Conservation (phyloP, 371 early-diverging fungal genomes). For the Mortierella sp. region DNA sequence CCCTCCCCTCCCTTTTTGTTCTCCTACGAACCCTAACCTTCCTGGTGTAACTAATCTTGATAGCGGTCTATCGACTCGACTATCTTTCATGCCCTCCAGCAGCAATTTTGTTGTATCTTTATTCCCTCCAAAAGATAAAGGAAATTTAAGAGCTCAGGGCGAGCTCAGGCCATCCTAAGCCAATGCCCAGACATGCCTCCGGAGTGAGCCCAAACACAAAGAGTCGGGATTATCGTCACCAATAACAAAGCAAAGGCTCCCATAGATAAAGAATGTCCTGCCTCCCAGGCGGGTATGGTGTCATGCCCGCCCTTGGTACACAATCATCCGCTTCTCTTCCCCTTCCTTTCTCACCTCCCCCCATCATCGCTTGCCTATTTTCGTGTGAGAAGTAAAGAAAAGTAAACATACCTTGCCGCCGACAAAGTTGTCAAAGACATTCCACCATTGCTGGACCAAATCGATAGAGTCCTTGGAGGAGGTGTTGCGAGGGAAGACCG, state of each 20-base stretch:
- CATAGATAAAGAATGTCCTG: slow-evolving; percentile 9
- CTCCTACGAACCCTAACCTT: not conserved
- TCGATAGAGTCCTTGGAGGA: slow-evolving; percentile 64
- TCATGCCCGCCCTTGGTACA: not conserved
- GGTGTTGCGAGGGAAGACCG: slow-evolving; percentile 61
- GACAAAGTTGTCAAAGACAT: slow-evolving; percentile 73
- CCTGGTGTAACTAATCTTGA: not conserved
- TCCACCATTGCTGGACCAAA: slow-evolving; percentile 80
- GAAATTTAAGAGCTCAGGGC: slow-evolving; percentile 14
- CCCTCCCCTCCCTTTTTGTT: too few species aligned
- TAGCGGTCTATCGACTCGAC: slow-evolving; percentile 1
- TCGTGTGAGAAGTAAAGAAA: not conserved
- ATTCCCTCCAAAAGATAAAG: slow-evolving; percentile 24
- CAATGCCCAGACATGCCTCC: slow-evolving; percentile 20
- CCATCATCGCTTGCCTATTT: not conserved
- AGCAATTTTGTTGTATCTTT: not conserved
- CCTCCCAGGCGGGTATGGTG: not conserved
- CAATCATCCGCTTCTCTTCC: not conserved
- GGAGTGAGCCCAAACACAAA: slow-evolving; percentile 46
- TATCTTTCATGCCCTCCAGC: not conserved
- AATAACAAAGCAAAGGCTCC: slow-evolving; percentile 21
- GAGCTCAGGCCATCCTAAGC: slow-evolving; percentile 54
- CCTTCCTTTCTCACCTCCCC: not conserved
- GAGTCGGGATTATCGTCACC: slow-evolving; percentile 30
- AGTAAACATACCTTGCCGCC: slow-evolving; percentile 60